Conservation (phyloP, 495 filamentous ascomycete species). For the Choiromyces venosus region DNA sequence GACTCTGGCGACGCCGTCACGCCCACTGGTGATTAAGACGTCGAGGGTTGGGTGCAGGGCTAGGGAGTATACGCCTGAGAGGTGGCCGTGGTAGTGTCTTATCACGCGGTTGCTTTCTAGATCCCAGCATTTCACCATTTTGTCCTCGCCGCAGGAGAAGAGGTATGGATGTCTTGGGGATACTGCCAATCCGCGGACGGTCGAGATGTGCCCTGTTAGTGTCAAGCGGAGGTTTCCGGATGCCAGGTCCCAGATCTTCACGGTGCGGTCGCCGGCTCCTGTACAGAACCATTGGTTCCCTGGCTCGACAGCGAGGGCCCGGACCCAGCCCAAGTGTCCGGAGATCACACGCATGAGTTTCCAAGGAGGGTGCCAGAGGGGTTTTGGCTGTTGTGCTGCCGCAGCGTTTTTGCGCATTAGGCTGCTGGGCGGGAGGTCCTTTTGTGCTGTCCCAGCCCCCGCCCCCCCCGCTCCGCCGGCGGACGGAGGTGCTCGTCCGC, state of each 20-base stretch:
- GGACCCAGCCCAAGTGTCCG: constrained; percentile 94
- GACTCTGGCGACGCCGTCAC: constrained; percentile 87
- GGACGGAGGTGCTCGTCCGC: constrained; percentile 23
- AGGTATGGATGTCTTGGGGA: constrained; percentile 93
- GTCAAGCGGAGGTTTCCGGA: constrained; percentile 76
- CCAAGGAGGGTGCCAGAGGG: constrained; percentile 96
- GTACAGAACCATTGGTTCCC: constrained; percentile 98
- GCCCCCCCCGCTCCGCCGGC: constrained; percentile 42
- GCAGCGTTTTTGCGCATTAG: constrained; percentile 39
- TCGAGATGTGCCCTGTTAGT: constrained; percentile 94
- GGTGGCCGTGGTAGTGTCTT: constrained; percentile 94
- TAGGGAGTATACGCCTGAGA: constrained; percentile 92
- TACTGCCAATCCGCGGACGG: constrained; percentile 87
- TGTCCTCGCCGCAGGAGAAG: constrained; percentile 97
- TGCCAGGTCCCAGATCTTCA: constrained; percentile 98
- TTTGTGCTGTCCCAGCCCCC: constrained; percentile 49
- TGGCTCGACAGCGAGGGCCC: constrained; percentile 83
- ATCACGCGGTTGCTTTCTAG: constrained; percentile 98
- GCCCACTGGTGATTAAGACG: constrained; percentile 84
- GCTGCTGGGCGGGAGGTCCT: constrained; percentile 47
- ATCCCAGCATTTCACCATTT: constrained; percentile 99
- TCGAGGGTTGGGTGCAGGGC: constrained; percentile 89
- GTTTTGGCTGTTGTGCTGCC: constrained; percentile 63
- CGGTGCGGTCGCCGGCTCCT: constrained; percentile 90
- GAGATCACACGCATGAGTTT: constrained; percentile 97